Evolutionary conservation across 352 stramenopile genomes (phyloP), one percentile per base, ranked within the genome.

Genomic region (Phytopythium mirpurense): DNA sequence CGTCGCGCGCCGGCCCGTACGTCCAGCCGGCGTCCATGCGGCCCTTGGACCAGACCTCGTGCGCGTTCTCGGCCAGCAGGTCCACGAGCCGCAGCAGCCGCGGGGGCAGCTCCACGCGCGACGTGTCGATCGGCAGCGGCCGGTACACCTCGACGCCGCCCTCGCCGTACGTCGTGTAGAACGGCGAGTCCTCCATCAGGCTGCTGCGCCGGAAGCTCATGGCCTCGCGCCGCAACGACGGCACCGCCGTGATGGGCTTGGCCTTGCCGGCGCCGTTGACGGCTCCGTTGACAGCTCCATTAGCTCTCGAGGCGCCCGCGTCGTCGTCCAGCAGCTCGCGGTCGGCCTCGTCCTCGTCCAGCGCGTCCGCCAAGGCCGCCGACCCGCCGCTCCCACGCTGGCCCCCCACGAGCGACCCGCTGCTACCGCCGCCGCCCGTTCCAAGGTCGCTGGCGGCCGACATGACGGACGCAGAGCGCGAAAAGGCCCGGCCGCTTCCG

Each of bases 11-110:
- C 14, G 83, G 83, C 3, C 84, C 84, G 55, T 93, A 95, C 0
- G 80, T 92, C 84, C 84, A 95, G 35, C 84, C 78, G 63, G 88
- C 83, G 60, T 93, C 83, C 84, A 95, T 95, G 24, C 84, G 74
- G 0, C 83, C 83, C 44, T 90, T 93, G 19, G 82, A 72, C 84
- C 84, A 95, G 18, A 95, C 84, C 53, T 95, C 84, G 56, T 95
- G 84, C 18, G 84, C 83, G 47, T 95, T 95, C 59, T 95, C 84
- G 1, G 84, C 78, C 9, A 95, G 56, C 46, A 95, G 51, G 38
- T 95, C 84, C 46, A 93, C 82, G 50, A 95, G 72, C 0, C 78
- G 80, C 19, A 89, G 43, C 18, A 95, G 51, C 14, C 75, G 59
- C 15, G 74, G 67, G 7, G 83, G 80, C 5, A 95, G 51, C 19